These are phyloP conservation scores for Peniophora sp. DNA, from an alignment of 1,284 basidiomycete species.

Conservation along the genomic window DNA sequence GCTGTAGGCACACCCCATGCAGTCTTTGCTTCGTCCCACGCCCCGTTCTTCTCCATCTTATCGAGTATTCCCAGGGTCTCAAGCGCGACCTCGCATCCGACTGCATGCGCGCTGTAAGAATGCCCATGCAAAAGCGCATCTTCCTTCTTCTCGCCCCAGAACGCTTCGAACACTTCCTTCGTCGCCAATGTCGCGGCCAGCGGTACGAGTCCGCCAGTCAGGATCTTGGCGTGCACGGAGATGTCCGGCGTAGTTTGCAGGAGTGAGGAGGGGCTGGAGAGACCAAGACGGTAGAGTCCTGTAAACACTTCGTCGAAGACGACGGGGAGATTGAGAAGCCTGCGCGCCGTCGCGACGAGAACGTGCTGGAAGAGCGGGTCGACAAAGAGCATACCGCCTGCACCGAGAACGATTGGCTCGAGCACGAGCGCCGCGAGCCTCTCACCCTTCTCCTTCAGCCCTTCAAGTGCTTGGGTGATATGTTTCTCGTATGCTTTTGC, in stretches of 20 bases:
- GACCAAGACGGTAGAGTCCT: constrained; percentile 83
- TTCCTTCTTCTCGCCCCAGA: constrained; percentile 70
- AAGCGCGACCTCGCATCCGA: constrained; percentile 89
- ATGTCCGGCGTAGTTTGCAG: constrained; percentile 80
- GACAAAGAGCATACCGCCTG: constrained; percentile 96
- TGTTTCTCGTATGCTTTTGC: constrained; percentile 59
- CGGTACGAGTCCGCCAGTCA: constrained; percentile 91
- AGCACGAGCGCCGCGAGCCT: constrained; percentile 73
- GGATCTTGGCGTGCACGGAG: constrained; percentile 87
- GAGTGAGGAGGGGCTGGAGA: constrained; percentile 55
- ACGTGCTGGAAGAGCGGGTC: constrained; percentile 94
- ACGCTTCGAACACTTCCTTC: constrained; percentile 73
- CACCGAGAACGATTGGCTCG: constrained; percentile 92
- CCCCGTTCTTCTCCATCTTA: constrained; percentile 33
- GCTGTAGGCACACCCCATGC: constrained; percentile 32
- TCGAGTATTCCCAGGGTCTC: constrained; percentile 69
- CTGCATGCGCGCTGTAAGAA: constrained; percentile 88
- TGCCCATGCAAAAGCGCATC: constrained; percentile 92
- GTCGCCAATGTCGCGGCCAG: constrained; percentile 82
- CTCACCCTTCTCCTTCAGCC: constrained; percentile 31
- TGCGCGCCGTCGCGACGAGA: constrained; percentile 77
- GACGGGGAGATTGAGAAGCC: constrained; percentile 79
- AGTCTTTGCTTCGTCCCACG: constrained; percentile 48
- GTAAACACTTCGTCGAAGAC: constrained; percentile 97
- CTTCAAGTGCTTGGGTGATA: constrained; percentile 50